Conservation (phyloP, 2,329 filamentous ascomycete genomes). For the Colletotrichum camelliae region DNA sequence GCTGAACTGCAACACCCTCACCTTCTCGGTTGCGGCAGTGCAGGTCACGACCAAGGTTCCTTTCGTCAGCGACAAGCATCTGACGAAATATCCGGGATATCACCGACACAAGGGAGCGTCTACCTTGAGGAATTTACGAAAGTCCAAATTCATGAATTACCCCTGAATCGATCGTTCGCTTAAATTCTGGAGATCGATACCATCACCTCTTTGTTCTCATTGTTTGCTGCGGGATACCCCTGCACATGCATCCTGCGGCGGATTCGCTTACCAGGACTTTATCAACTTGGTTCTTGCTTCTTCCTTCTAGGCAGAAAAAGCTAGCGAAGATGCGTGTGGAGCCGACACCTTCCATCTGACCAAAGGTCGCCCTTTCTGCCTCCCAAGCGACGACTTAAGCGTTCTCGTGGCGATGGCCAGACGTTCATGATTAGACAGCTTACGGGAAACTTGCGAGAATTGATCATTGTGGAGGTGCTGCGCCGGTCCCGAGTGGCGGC, state of each 20-base stretch:
- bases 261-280: not conserved
- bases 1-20: no score
- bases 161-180: not conserved
- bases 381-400: not conserved
- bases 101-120: not conserved
- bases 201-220: not conserved
- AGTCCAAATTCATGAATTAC: not conserved
- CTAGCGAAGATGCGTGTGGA: not conserved
- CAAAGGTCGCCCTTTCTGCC: not conserved
- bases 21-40: no score
- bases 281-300: not conserved
- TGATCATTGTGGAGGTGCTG: not conserved
- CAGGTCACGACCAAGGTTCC: not conserved
- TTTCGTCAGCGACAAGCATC: not conserved
- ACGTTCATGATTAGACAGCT: not conserved
- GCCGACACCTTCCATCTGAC: not conserved
- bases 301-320: not conserved
- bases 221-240: not conserved
- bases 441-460: not conserved
- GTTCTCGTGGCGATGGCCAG: not conserved
- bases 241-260: not conserved
- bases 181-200: not conserved
- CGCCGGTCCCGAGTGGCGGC: not conserved
- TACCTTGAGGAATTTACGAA: not conserved
- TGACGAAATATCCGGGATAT: not conserved